Conservation (phyloP, 176 grass and related monocot genomes). For the Thinopyrum elongatum region DNA sequence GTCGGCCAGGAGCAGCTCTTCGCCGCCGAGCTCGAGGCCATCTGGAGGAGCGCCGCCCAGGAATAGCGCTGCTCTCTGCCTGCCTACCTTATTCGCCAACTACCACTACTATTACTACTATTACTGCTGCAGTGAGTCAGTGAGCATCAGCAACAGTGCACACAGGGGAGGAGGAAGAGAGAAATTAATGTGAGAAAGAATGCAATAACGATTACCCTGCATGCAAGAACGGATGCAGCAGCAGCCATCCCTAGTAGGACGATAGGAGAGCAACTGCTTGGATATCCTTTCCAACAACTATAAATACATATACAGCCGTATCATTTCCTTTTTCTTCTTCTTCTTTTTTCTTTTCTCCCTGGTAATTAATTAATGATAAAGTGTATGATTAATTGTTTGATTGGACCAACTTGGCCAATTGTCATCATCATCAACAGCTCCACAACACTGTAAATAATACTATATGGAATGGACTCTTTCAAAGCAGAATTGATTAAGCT, state of each 20-base stretch:
- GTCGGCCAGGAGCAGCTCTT: slow-evolving; percentile 72
- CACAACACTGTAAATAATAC: slow-evolving; percentile 17
- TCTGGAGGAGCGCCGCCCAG: slow-evolving; percentile 50
- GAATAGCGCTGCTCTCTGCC: neutral
- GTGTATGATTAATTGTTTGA: slow-evolving; percentile 28
- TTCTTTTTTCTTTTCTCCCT: neutral
- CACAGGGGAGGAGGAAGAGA: neutral
- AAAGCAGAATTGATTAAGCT: slow-evolving; percentile 35
- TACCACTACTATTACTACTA: too few relatives aligned
- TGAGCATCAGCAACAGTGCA: neutral
- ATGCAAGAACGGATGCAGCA: neutral
- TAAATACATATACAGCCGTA: slow-evolving; percentile 1
- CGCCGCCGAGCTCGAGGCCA: slow-evolving; percentile 78
- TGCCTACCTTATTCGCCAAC: neutral
- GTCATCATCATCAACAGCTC: neutral
- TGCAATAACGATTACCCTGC: slow-evolving; percentile 22
- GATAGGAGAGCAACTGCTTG: neutral
- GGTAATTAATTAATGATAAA: slow-evolving; percentile 4
- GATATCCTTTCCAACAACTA: neutral
- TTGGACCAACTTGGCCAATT: slow-evolving; percentile 18
- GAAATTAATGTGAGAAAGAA: slow-evolving; percentile 15
- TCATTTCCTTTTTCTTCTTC: neutral
- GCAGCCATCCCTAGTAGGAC: neutral
- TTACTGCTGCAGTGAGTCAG: neutral
- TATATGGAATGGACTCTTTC: neutral